Evolutionary conservation across 1,284 basidiomycete species (phyloP).

Genomic region (Megacollybia platyphylla): DNA sequence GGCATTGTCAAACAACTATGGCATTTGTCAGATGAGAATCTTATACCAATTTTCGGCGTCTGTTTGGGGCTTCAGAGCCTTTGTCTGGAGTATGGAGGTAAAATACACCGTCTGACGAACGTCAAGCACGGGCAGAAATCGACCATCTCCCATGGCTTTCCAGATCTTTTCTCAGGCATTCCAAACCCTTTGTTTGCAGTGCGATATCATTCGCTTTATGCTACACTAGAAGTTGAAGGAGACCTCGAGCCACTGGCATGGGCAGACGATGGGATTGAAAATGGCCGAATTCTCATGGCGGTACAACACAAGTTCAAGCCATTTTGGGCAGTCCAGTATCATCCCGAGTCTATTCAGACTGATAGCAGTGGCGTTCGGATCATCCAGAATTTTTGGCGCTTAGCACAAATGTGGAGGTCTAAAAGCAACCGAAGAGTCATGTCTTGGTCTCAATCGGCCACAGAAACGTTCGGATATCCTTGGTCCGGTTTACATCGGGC

Average conservation of each 20-base stretch:
- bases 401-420: conserved; percentile 44
- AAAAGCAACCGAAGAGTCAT: conserved; percentile 20
- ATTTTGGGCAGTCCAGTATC: conserved; percentile 93
- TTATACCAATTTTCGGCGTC: conserved; percentile 76
- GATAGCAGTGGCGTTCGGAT: conserved; percentile 48
- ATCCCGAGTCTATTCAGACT: conserved; percentile 78
- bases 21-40: conserved; percentile 33
- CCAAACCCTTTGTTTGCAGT: conserved; percentile 52
- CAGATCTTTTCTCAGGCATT: conserved; percentile 53
- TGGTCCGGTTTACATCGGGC: conserved; percentile 37
- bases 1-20: conserved; percentile 59
- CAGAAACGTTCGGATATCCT: conserved; percentile 26
- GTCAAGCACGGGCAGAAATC: conserved; percentile 82
- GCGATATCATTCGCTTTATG: conserved; percentile 75
- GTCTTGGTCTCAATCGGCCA: conserved; percentile 26
- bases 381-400: conserved; percentile 59
- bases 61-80: conserved; percentile 92
- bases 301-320: conserved; percentile 54
- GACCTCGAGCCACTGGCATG: conserved; percentile 54
- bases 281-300: conserved; percentile 61
- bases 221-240: conserved; percentile 27
- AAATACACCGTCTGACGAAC: conserved; percentile 32
- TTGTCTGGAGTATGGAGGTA: conserved; percentile 65
- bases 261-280: conserved; percentile 51
- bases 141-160: conserved; percentile 39